Base-by-base conservation (phyloP, 352 stramenopile genomes). In the Phytophthora ohioensis region DNA sequence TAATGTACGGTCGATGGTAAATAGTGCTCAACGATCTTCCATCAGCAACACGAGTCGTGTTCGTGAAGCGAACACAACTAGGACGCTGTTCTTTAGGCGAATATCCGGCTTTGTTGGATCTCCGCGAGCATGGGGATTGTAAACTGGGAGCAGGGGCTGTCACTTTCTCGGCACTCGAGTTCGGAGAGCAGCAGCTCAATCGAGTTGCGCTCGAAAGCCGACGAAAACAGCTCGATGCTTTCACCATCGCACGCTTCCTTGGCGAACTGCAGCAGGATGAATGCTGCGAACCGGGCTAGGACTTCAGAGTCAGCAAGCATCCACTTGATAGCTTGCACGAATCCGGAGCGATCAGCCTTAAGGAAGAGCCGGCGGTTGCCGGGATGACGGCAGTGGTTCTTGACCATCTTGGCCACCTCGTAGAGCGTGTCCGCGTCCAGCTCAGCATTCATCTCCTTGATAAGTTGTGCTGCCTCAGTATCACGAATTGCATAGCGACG, bases 331-430 rank as follows among this genome's bases (percentile, higher is more conserved):
- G 69, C 79, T 66, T 80, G 70, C 27, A 88, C 48, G 9, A 93
- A 79, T 39, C 70, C 67, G 8, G 78, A 62, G 31, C 73, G 81
- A 21, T 85, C 69, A 2, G 73, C 39, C 41, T 82, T 61, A 7
- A 90, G 48, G 52, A 93, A 91, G 17, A 90, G 53, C 36, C 80
- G 76, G 64, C 84, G 84, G 80, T 94, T 94, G 64, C 78, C 81
- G 58, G 80, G 78, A 83, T 91, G 80, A 32, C 86, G 78, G 70
- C 84, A 92, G 59, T 84, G 74, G 71, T 91, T 82, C 69, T 94
- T 94, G 42, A 94, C 61, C 56, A 59, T 67, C 63, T 87, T 87
- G 30, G 80, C 71, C 31, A 92, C 77, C 27, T 94, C 75, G 52
- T 89, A 91, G 2, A 92, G 70, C 36, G 82, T 76, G 21, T 94